Conservation (phyloP, 2,329 filamentous ascomycete genomes). For the Emergomyces orientalis region DNA sequence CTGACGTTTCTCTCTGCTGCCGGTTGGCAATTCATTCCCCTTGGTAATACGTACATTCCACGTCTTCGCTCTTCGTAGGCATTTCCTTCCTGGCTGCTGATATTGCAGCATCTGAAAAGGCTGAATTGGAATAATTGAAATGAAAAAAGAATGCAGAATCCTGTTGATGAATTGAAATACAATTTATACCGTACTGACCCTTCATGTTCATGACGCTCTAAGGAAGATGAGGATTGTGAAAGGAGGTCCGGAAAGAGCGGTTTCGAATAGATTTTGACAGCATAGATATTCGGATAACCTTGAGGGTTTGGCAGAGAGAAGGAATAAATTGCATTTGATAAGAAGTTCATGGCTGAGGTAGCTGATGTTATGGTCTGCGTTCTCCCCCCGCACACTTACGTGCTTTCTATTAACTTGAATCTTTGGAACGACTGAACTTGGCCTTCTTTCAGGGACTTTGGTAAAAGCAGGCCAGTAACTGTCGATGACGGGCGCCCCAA, state of each 20-base stretch:
- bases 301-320: too few relatives aligned
- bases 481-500: too few relatives aligned
- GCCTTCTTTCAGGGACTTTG: background rate
- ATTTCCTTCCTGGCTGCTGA: background rate
- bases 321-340: constrained; percentile 5
- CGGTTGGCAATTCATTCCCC: too few relatives aligned
- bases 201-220: constrained; percentile 18
- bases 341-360: background rate
- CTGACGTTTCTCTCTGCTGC: background rate
- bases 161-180: constrained; percentile 16
- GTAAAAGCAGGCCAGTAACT: background rate
- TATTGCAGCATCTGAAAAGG: constrained; percentile 10
- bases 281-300: constrained; percentile 17
- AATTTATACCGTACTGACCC: constrained; percentile 17
- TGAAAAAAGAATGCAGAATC: constrained; percentile 12
- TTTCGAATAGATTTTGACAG: constrained; percentile 21
- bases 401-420: background rate
- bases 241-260: constrained; percentile 11
- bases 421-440: too few relatives aligned
- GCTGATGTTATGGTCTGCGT: constrained; percentile 1
- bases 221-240: constrained; percentile 19
- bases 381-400: background rate
- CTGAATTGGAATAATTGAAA: constrained; percentile 21
- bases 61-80: too few relatives aligned
- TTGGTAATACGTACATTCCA: too few relatives aligned